Percentiles rank a stretch among this genome's conserved stretches.
These are phyloP conservation scores for Cryphonectria carpinicola DNA, from an alignment of 2,329 filamentous ascomycete genomes.

Conservation along the genomic window DNA sequence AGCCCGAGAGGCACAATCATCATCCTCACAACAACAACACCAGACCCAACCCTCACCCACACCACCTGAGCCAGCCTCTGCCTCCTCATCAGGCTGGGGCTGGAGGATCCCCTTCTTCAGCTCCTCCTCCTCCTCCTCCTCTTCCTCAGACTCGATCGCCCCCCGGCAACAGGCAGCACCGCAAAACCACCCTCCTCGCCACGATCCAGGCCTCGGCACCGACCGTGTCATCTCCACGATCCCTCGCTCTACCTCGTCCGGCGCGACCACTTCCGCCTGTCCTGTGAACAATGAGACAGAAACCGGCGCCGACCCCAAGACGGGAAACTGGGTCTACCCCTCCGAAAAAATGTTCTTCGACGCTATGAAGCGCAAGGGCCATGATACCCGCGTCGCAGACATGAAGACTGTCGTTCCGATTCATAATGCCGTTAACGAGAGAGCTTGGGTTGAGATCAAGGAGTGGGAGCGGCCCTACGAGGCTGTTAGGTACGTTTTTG, in stretches of 20 bases:
- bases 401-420: constrained; percentile 95
- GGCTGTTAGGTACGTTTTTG: constrained; percentile 48
- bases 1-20: constrained; percentile 44
- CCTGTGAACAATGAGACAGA: constrained; percentile 75
- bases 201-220: constrained; percentile 53
- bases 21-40: constrained; percentile 20
- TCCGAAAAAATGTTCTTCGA: constrained; percentile 98
- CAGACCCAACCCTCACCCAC: constrained; percentile 33
- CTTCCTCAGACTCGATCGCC: constrained; percentile 10
- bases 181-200: constrained; percentile 20
- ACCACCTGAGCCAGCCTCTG: background rate
- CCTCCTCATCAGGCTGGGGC: constrained; percentile 46
- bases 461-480: constrained; percentile 78
- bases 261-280: constrained; percentile 41
- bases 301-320: constrained; percentile 67
- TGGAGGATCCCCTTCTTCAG: constrained; percentile 48
- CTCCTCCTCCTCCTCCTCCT: constrained; percentile 34
- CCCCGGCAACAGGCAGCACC: constrained; percentile 24
- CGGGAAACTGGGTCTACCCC: constrained; percentile 96
- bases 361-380: constrained; percentile 89
- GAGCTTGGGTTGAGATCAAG: constrained; percentile 90
- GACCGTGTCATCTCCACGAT: constrained; percentile 80
- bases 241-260: constrained; percentile 59
- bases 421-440: constrained; percentile 97
- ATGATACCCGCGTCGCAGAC: constrained; percentile 70